Percentiles rank a stretch among this genome's conserved stretches.
These are phyloP conservation scores for Kluyveromyces wickerhamii DNA, from an alignment of 805 yeast genomes.

Conservation along the genomic window DNA sequence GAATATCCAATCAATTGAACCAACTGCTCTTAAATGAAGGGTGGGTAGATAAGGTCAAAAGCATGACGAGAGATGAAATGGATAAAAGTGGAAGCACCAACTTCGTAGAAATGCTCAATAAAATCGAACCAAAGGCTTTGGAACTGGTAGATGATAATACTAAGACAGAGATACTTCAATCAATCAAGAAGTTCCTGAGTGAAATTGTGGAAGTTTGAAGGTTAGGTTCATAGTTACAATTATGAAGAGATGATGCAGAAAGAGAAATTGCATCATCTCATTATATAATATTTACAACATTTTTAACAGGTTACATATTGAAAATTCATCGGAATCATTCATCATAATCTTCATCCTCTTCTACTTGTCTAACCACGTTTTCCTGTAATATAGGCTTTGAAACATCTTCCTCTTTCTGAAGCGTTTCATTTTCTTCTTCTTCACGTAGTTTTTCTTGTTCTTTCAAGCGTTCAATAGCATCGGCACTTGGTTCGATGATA, in stretches of 20 bases:
- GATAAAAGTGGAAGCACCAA: conserved; percentile 37
- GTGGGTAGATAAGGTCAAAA: conserved; percentile 73
- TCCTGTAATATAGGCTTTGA: conserved; percentile 13
- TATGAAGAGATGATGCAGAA: too few species aligned
- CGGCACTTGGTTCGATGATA: conserved; percentile 30
- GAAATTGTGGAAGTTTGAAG: conserved; percentile 31
- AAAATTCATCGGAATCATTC: too few species aligned
- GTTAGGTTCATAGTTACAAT: background rate
- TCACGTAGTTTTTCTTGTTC: conserved; percentile 35
- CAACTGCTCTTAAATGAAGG: conserved; percentile 67
- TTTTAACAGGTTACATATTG: too few species aligned
- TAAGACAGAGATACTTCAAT: conserved; percentile 48
- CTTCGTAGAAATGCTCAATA: conserved; percentile 43
- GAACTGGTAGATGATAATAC: conserved; percentile 63
- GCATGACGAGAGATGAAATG: conserved; percentile 43
- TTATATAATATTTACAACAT: too few species aligned
- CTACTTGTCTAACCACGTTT: conserved; percentile 32
- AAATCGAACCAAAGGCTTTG: conserved; percentile 58
- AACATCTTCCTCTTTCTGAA: conserved; percentile 10
- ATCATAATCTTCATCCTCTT: conserved; percentile 40
- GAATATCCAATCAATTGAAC: conserved; percentile 54
- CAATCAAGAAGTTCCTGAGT: conserved; percentile 53
- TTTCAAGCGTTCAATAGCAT: conserved; percentile 32
- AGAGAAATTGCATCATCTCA: too few species aligned
- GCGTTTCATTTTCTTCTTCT: conserved; percentile 26